These are phyloP conservation scores for Pythium dissimile DNA, from an alignment of 352 stramenopile genomes.

Conservation along the genomic window DNA sequence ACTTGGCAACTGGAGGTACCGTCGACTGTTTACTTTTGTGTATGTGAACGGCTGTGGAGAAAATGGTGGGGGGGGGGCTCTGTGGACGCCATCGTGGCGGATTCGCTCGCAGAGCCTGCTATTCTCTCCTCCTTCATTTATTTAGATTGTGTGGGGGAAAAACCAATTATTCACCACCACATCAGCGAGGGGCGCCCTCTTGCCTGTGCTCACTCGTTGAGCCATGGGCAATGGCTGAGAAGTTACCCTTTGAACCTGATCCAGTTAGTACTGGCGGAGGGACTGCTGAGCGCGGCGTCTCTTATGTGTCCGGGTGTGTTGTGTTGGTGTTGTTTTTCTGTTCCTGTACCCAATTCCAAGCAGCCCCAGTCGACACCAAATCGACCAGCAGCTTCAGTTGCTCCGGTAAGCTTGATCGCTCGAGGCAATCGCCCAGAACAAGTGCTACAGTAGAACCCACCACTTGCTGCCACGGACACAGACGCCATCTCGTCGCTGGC, in stretches of 20 bases:
- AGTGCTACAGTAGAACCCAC: too few species aligned
- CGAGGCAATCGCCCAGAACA: too few species aligned
- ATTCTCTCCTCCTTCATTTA: not conserved
- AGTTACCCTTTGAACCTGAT: conserved; percentile 64
- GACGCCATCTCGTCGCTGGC: conserved; percentile 17
- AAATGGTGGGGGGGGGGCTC: not conserved
- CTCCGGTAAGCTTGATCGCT: not conserved
- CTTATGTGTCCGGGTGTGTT: conserved; percentile 27
- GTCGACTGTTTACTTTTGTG: not conserved
- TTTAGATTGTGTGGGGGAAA: not conserved
- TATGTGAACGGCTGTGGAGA: not conserved
- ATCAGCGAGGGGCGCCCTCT: conserved; percentile 56
- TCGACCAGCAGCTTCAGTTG: not conserved
- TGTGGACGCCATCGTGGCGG: not conserved
- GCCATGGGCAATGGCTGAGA: conserved; percentile 40
- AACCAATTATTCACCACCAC: conserved; percentile 24
- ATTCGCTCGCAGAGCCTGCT: not conserved
- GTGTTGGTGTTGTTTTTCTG: not conserved
- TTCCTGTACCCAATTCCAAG: not conserved
- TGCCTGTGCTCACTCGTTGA: conserved; percentile 5
- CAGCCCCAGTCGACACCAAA: not conserved
- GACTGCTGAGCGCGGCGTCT: conserved; percentile 36
- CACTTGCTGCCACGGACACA: conserved; percentile 19
- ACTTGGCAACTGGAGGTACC: conserved; percentile 5
- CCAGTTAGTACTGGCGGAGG: conserved; percentile 62